phyloP scores from a whole-genome alignment of 208 protist genomes.

The Leishmania guyanensis region DNA sequence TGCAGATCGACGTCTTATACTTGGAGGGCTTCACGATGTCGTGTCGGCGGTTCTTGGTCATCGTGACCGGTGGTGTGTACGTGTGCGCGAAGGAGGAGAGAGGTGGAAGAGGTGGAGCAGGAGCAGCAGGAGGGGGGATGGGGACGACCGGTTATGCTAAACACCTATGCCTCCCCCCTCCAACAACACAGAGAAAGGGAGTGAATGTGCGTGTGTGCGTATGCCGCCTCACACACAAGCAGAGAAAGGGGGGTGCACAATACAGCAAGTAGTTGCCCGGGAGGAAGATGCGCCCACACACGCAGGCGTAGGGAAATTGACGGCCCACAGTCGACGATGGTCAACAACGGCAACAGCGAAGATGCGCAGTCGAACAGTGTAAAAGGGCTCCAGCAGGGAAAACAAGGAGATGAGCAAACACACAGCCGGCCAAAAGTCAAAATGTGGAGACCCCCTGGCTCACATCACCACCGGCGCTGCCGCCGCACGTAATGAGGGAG shows the following conservation, averaged over 20 bases:
- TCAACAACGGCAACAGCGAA: background rate
- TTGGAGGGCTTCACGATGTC: constrained; percentile 87
- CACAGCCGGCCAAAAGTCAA: background rate
- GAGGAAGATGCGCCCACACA: background rate
- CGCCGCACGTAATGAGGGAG: background rate
- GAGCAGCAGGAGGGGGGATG: background rate
- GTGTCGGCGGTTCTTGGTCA: constrained; percentile 65
- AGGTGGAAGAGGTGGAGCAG: background rate
- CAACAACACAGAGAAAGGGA: background rate
- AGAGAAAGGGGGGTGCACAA: background rate
- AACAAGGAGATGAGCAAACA: background rate
- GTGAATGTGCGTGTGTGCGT: background rate
- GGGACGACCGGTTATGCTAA: background rate
- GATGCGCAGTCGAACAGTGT: background rate
- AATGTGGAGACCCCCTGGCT: background rate
- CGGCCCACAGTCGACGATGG: background rate
- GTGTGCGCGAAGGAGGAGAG: background rate
- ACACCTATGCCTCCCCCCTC: background rate
- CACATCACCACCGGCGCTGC: background rate
- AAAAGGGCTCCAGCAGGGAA: background rate
- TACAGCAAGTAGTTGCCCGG: background rate
- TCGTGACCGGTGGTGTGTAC: constrained; percentile 3
- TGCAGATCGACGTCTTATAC: constrained; percentile 87
- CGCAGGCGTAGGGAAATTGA: constrained; percentile 1
- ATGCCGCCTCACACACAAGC: background rate